Evolutionary conservation across 2,329 filamentous ascomycete species (phyloP).

Genomic region (Metarhizium anisopliae): DNA sequence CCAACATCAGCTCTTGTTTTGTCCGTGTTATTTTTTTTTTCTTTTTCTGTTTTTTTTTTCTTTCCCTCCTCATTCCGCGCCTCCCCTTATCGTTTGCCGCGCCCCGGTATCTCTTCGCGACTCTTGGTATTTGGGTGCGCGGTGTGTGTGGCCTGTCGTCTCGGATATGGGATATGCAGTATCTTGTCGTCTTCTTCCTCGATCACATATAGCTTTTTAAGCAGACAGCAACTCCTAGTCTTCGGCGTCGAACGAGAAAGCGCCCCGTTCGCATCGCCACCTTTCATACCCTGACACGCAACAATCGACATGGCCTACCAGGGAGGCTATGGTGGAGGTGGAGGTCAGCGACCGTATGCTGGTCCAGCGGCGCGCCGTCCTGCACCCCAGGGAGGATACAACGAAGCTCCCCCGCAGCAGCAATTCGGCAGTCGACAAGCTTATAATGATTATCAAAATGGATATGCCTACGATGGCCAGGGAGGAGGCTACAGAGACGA

Average conservation of each 20-base stretch:
- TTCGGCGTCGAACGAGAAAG: not conserved
- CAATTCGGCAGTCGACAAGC: slow-evolving; percentile 29
- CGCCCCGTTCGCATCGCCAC: not conserved
- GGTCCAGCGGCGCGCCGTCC: slow-evolving; percentile 34
- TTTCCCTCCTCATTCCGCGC: not conserved
- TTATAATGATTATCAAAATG: slow-evolving; percentile 37
- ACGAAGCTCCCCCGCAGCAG: slow-evolving; percentile 19
- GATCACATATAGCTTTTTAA: not conserved
- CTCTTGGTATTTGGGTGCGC: not conserved
- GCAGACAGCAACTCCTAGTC: not conserved
- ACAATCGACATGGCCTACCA: slow-evolving; percentile 40
- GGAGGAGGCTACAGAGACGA: slow-evolving; percentile 27
- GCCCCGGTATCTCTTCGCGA: not conserved
- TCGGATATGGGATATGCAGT: not conserved
- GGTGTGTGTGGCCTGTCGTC: not conserved
- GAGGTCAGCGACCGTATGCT: slow-evolving; percentile 38
- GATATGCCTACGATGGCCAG: slow-evolving; percentile 36
- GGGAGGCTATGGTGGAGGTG: slow-evolving; percentile 25
- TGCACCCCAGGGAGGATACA: slow-evolving; percentile 23
- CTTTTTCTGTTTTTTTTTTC: not conserved
- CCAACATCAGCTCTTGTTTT: not conserved
- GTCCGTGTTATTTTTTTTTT: not conserved
- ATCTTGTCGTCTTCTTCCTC: not conserved
- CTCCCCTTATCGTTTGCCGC: not conserved
- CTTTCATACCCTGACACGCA: not conserved